Evolutionary conservation across 2,329 filamentous ascomycete species (phyloP).

Genomic region (Fusarium concolor): DNA sequence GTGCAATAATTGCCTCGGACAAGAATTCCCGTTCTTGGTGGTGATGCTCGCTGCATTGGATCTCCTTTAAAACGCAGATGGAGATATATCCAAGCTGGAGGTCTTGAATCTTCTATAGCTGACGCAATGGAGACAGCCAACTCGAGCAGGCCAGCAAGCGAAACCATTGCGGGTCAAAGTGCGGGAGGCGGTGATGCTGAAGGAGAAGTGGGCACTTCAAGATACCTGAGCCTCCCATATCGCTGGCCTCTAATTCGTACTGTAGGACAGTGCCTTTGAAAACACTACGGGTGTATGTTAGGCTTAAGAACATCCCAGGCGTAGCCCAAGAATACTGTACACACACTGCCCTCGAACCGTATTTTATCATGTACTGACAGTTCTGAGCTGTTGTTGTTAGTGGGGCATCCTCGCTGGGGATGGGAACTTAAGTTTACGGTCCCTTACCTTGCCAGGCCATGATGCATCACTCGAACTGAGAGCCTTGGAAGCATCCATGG

Average conservation of each 20-base stretch:
- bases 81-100: slow-evolving; percentile 17
- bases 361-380: not conserved
- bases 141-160: slow-evolving; percentile 26
- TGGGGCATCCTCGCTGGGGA: slow-evolving; percentile 36
- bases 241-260: slow-evolving; percentile 22
- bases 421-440: slow-evolving; percentile 30
- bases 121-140: slow-evolving; percentile 38
- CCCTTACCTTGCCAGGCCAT: slow-evolving; percentile 32
- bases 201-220: slow-evolving; percentile 25
- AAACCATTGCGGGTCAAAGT: slow-evolving; percentile 29
- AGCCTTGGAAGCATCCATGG: slow-evolving; percentile 38
- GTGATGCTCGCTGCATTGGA: slow-evolving; percentile 5
- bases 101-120: slow-evolving; percentile 26
- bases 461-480: slow-evolving; percentile 19
- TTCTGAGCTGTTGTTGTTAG: not conserved
- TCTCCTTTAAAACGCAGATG: not conserved
- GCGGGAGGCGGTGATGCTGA: slow-evolving; percentile 39
- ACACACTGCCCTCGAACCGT: slow-evolving; percentile 25
- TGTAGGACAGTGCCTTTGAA: slow-evolving; percentile 12
- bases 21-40: slow-evolving; percentile 8
- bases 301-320: not conserved
- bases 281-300: not conserved
- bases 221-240: slow-evolving; percentile 25
- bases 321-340: slow-evolving; percentile 7
- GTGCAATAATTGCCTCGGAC: slow-evolving; percentile 18